Base-by-base conservation (phyloP, 306 rosid species). In the Cucurbita ficifolia region DNA sequence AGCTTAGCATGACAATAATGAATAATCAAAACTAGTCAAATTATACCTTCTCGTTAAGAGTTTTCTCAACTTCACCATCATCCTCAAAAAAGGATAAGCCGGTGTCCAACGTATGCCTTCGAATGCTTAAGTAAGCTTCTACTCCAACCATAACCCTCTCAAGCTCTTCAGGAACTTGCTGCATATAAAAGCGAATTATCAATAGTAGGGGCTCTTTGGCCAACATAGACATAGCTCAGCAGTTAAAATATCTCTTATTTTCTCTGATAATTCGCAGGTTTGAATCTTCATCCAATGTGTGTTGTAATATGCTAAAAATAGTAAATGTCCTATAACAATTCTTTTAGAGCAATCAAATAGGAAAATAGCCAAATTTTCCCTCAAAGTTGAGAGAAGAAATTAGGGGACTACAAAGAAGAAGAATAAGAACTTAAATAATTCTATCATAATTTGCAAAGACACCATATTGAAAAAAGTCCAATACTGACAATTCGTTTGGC, bases 101-200 rank as follows among this genome's bases (percentile, higher is more conserved):
- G 33, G 84, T 43, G 68, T 91, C 91, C 80, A 83, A 83, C 48
- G 80, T 82, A 83, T 75, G 88, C 77, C 70, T 91, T 87, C 97
- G 86, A 82, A 91, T 94, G 88, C 97, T 94, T 82, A 94, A 84
- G 78, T 94, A 94, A 74, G 99, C 96, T 89, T 94, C 96, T 50
- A 91, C 79, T 46, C 96, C 95, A 73, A 84, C 91, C 90, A 91
- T 87, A 81, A 94, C 96, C 82, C 96, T 85, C 80, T 94, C 99
- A 21, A 94, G 83, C 87, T 91, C 99, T 78, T 91, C 99, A 40
- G 97, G 97, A 76, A 86, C 88, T 94, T 94, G 99, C 99, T 94
- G 99, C 79, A 75, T 39, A 59, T 67, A 76, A 67, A 69, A 24
- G 19, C 70, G 45, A 54, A 10, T 67, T 55, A 58, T 24, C 75